phyloP scores from a whole-genome alignment of 2,329 filamentous ascomycete species.

The Blastomyces parvus region DNA sequence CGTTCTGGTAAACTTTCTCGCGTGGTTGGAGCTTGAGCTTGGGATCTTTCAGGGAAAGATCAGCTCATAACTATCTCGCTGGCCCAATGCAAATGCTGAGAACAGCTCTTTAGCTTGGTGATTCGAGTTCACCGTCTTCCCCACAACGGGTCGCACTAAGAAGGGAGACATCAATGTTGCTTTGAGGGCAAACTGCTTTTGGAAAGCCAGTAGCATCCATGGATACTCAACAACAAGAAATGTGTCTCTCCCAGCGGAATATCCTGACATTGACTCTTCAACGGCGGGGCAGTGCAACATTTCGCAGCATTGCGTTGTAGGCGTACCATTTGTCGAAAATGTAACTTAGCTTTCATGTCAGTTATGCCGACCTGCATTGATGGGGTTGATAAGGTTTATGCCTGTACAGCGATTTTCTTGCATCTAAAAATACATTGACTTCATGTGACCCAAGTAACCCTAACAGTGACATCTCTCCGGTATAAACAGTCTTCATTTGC shows the following conservation, averaged over 20 bases:
- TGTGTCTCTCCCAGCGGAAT: not conserved
- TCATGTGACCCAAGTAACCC: not conserved
- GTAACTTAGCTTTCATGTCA: not conserved
- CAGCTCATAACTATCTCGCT: not conserved
- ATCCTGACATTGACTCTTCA: not conserved
- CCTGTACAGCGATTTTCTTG: no score
- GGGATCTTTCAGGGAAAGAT: not conserved
- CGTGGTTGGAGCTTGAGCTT: conserved; percentile 1
- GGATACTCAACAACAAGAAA: not conserved
- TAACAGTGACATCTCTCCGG: not conserved
- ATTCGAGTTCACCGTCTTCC: not conserved
- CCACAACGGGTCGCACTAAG: not conserved
- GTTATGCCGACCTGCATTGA: not conserved
- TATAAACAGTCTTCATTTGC: not conserved
- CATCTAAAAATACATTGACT: no score
- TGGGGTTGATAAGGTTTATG: not conserved
- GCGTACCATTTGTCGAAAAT: not conserved
- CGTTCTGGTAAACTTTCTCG: not conserved
- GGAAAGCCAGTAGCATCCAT: not conserved
- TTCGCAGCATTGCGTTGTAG: no score
- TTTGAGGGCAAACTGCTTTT: not conserved
- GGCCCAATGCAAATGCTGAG: not conserved
- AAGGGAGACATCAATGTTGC: not conserved
- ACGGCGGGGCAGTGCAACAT: not conserved
- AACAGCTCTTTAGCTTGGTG: not conserved